phyloP scores from a whole-genome alignment of 495 filamentous ascomycete species.

The Aspergillus cristatus region DNA sequence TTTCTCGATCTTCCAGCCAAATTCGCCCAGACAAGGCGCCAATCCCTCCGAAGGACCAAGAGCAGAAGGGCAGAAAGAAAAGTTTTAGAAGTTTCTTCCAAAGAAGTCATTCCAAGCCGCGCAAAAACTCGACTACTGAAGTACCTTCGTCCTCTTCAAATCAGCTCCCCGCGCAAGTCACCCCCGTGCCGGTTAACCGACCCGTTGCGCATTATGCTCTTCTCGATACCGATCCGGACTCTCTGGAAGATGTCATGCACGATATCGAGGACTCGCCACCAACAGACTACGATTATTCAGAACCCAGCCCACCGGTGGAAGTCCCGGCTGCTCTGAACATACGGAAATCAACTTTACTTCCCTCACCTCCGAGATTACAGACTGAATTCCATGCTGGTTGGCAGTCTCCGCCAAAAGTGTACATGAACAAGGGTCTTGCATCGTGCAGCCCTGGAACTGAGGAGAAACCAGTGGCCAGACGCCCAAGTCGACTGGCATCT shows the following conservation, averaged over 20 bases:
- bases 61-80: slow-evolving; percentile 3
- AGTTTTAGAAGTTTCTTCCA: slow-evolving; percentile 68
- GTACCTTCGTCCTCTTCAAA: slow-evolving; percentile 8
- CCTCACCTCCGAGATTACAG: slow-evolving; percentile 43
- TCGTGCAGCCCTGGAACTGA: slow-evolving; percentile 5
- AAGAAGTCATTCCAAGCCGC: slow-evolving; percentile 30
- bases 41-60: slow-evolving; percentile 1
- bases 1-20: too few relatives aligned
- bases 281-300: slow-evolving; percentile 28
- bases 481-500: slow-evolving; percentile 52
- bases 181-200: slow-evolving; percentile 27
- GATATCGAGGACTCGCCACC: slow-evolving; percentile 44
- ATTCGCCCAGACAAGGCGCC: too few relatives aligned
- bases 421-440: slow-evolving; percentile 20
- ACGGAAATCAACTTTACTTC: slow-evolving; percentile 45
- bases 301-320: slow-evolving; percentile 13
- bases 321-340: slow-evolving; percentile 25
- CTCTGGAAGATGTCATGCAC: slow-evolving; percentile 57
- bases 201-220: slow-evolving; percentile 73
- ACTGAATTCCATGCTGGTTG: slow-evolving; percentile 29
- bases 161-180: slow-evolving; percentile 31
- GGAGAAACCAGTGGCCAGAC: slow-evolving; percentile 16
- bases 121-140: slow-evolving; percentile 7
- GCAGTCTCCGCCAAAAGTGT: slow-evolving; percentile 35
- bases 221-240: slow-evolving; percentile 64